Evolutionary conservation across 148 eudicot species (phyloP).

Genomic region (Tetragonia tetragonoides): DNA sequence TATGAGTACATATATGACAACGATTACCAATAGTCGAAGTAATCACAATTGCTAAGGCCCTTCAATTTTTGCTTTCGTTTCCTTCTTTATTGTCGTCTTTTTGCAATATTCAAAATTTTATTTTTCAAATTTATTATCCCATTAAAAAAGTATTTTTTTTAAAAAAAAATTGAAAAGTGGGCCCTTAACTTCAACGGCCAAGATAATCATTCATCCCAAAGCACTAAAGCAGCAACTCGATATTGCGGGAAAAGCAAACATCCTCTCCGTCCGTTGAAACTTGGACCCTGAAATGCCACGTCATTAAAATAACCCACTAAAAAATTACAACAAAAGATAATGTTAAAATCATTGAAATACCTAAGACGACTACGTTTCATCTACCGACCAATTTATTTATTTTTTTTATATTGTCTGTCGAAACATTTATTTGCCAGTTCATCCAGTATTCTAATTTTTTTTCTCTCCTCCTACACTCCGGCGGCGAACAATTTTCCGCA

Average conservation of each 20-base stretch:
- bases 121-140: no score
- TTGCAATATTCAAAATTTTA: no score
- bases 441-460: no score
- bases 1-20: no score
- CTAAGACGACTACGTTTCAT: slow-evolving; percentile 9
- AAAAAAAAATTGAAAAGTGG: background rate
- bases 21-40: no score
- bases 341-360: background rate
- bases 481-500: background rate
- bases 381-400: background rate
- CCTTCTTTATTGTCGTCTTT: no score
- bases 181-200: no score
- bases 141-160: background rate
- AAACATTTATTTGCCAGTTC: background rate
- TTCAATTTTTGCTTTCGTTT: no score
- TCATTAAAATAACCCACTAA: background rate
- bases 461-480: background rate
- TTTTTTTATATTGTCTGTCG: background rate
- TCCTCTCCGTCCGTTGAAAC: slow-evolving; percentile 23
- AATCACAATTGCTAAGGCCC: no score
- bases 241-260: slow-evolving; percentile 1
- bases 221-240: slow-evolving; percentile 16
- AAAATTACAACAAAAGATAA: slow-evolving; percentile 1
- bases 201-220: no score
- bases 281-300: slow-evolving; percentile 26